A percentile compares a stretch with the other conserved stretches of the same genome.
Evolutionary conservation across 1,284 basidiomycete species (phyloP).

Genomic region (Meripilus lineatus): DNA sequence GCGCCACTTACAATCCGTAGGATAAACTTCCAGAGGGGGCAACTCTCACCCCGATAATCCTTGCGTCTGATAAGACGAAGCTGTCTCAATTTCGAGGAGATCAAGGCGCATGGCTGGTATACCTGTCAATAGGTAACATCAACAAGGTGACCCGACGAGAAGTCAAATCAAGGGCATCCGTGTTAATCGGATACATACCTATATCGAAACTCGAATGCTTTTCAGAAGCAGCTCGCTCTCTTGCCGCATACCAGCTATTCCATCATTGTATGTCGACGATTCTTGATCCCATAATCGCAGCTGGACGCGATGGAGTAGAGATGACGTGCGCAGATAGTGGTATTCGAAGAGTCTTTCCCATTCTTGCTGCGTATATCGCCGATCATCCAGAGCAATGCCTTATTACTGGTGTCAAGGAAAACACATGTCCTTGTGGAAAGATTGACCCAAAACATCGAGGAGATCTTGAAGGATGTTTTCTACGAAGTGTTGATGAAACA

Average conservation of each 20-base stretch:
- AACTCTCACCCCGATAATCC: slow-evolving; percentile 17
- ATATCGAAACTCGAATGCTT: slow-evolving; percentile 18
- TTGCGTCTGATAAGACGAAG: slow-evolving; percentile 18
- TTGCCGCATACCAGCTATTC: slow-evolving; percentile 20
- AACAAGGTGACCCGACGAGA: slow-evolving; percentile 15
- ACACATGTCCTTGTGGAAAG: slow-evolving; percentile 15
- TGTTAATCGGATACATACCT: slow-evolving; percentile 26
- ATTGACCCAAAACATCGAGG: slow-evolving; percentile 13
- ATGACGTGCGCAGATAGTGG: slow-evolving; percentile 23
- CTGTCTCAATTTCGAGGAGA: slow-evolving; percentile 17
- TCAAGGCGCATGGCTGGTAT: slow-evolving; percentile 21
- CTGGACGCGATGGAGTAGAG: slow-evolving; percentile 17
- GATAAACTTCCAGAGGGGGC: slow-evolving; percentile 12
- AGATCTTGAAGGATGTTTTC: slow-evolving; percentile 5
- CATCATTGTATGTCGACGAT: slow-evolving; percentile 25
- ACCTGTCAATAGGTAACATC: slow-evolving; percentile 22
- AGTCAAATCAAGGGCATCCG: slow-evolving; percentile 14
- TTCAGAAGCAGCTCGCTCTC: slow-evolving; percentile 10
- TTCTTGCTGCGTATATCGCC: slow-evolving; percentile 22
- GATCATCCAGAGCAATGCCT: slow-evolving; percentile 24
- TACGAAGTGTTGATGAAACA: slow-evolving; percentile 2
- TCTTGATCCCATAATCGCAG: slow-evolving; percentile 15
- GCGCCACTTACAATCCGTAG: slow-evolving; percentile 5
- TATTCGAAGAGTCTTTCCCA: slow-evolving; percentile 16
- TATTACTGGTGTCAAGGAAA: slow-evolving; percentile 16